Base-by-base conservation (phyloP, 1,284 basidiomycete species). In the Ustilago shanxiensis region DNA sequence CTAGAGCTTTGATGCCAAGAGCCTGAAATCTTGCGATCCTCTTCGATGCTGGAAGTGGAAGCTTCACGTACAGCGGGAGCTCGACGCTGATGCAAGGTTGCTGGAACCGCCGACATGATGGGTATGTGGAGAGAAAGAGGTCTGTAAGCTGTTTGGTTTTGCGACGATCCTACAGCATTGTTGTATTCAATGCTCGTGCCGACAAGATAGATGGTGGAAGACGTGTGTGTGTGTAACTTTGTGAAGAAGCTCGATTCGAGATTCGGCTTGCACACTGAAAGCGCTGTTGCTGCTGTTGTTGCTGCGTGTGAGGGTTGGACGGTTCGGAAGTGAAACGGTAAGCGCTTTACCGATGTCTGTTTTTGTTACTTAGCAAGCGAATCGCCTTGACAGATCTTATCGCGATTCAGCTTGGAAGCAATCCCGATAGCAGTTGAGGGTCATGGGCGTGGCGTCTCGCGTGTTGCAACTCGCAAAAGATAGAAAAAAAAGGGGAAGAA, bases 21-120 rank as follows among this genome's bases (percentile, higher is more conserved):
- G 28, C 74, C 74, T 4, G 65, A 66, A 52, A 77, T 72, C 59
- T 77, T 77, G 44, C 59, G 54, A 29, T 77, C 74, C n/a, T 77
- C 66, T 20, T 72, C 74, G n/a, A 72, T 49, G 62, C 74, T 77
- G 3, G 68, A 76, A 6, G 57, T 61, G 37, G 73, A 76, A 2
- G 64, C 41, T 24, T 71, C 68, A 20, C 73, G 67, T 9, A 58
- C 57, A 47, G 73, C 67, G n/a, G 59, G 68, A 22, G 66, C 50
- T 22, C 61, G 71, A 6, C 66, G 65, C 37, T 68, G 65, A 20
- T 67, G 66, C 9, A 68, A 49, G 10, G 35, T 53, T 3, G 70
- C 20, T 14, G 64, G 28, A 31, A 51, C 49, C 16, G 64, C 33
- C 3, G 71, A 31, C 71, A 73, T 73, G 33, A 28, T 60, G 41